Evolutionary conservation across 768 basidiomycete genomes (phyloP).

Genomic region (Xerocomus potaroensis): DNA sequence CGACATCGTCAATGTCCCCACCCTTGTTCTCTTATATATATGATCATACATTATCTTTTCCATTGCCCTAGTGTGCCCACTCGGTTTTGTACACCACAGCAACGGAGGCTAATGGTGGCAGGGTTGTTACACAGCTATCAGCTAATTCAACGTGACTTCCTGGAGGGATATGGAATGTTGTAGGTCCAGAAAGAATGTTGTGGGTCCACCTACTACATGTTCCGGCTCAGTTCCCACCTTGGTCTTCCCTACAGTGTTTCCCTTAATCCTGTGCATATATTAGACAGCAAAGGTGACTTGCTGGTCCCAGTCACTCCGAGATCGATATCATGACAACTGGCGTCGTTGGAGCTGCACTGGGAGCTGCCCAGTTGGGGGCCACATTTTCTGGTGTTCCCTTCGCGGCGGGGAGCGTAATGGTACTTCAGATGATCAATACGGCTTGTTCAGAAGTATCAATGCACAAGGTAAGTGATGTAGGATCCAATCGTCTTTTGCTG

Average conservation of each 20-base stretch:
- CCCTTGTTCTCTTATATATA: too few species aligned
- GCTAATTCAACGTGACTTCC: too few species aligned
- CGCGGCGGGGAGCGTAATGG: conserved; percentile 39
- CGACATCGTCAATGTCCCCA: too few species aligned
- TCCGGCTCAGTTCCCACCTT: too few species aligned
- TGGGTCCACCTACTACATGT: conserved; percentile 5
- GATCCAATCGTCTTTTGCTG: not conserved
- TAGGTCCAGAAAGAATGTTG: too few species aligned
- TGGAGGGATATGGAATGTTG: too few species aligned
- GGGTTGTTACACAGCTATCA: too few species aligned
- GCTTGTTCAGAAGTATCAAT: conserved; percentile 43
- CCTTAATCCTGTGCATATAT: conserved; percentile 7
- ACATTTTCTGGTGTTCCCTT: conserved; percentile 43
- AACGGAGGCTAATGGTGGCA: too few species aligned
- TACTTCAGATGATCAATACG: conserved; percentile 41
- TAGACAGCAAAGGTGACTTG: not conserved
- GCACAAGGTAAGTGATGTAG: conserved; percentile 41
- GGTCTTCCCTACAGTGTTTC: not conserved
- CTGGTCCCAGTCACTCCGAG: not conserved
- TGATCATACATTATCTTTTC: too few species aligned
- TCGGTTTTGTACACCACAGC: too few species aligned
- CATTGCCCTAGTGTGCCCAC: too few species aligned
- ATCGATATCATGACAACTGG: conserved; percentile 22
- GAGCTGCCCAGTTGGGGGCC: conserved; percentile 40
- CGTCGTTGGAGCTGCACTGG: conserved; percentile 16